Evolutionary conservation across 2,329 filamentous ascomycete genomes (phyloP).

Genomic region (Allantophomopsis lycopodina): DNA sequence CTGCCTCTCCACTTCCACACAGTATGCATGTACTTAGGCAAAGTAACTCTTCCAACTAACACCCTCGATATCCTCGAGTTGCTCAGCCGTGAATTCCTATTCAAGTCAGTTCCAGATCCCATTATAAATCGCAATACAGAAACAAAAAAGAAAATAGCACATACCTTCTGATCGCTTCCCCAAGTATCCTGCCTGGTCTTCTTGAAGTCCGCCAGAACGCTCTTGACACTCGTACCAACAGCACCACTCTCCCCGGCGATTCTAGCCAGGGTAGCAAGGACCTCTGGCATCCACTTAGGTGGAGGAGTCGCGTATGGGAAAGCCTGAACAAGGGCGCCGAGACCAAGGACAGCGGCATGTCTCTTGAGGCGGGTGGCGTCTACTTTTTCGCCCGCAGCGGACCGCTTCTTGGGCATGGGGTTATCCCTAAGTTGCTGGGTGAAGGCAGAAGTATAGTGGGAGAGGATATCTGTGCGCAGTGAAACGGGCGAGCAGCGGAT

Average conservation of each 20-base stretch:
- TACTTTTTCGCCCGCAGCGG: constrained; percentile 55
- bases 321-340: constrained; percentile 84
- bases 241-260: constrained; percentile 83
- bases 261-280: constrained; percentile 72
- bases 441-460: constrained; percentile 65
- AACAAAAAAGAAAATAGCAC: constrained; percentile 15
- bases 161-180: constrained; percentile 94
- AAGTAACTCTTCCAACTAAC: constrained; percentile 99
- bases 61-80: constrained; percentile 88
- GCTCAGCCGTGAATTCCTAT: constrained; percentile 75
- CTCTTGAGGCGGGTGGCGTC: constrained; percentile 69
- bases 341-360: constrained; percentile 81
- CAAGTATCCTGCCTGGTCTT: constrained; percentile 99
- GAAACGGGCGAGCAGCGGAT: constrained; percentile 81
- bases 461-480: constrained; percentile 67
- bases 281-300: constrained; percentile 85
- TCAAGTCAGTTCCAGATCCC: constrained; percentile 6
- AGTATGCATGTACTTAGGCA: constrained; percentile 23
- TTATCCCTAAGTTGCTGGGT: constrained; percentile 66
- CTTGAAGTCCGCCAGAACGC: constrained; percentile 92
- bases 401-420: constrained; percentile 66
- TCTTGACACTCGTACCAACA: constrained; percentile 92
- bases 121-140: constrained; percentile 8
- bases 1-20: no score
- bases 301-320: constrained; percentile 94